Base-by-base conservation (phyloP, 2,329 filamentous ascomycete species). In the Sporothrix euskadiensis region DNA sequence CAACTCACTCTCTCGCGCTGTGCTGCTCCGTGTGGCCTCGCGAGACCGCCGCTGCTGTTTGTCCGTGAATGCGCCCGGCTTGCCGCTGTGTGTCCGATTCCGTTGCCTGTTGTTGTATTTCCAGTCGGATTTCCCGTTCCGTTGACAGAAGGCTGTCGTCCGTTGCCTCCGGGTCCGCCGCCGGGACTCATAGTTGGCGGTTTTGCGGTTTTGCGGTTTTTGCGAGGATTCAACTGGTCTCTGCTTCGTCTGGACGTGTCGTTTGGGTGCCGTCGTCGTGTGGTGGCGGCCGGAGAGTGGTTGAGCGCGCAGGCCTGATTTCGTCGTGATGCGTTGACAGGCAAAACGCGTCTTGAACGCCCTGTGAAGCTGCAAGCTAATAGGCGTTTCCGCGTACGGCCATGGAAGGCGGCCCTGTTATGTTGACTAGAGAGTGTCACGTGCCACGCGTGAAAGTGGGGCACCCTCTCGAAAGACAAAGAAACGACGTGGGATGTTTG, bases 31-130 rank as follows among this genome's bases (percentile, higher is more conserved):
- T 49, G 76, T 5, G 79, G 78, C 35, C 79, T 76, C 10, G 77
- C 76, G n/a, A 75, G 76, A 30, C 76, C 75, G 35, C 77, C 76
- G 52, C 66, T 66, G 57, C 75, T 76, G 71, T 76, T 75, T 63
- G 77, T 74, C 12, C 79, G 76, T 52, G 63, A 80, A 79, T 26
- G 73, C 71, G 68, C 68, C 9, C 59, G 71, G 41, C 66, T 68
- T 12, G 52, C 7, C 2, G n/a, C n/a, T 26, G 52, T 19, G 44
- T 49, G 44, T 16, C 44, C 44, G 14, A 14, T 19, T 6, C 44
- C 44, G 35, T 35, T 35, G 35, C 35, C 35, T 35, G 35, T 35
- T 49, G 44, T 19, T 49, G 10, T 14, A 14, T 49, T 49, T 16
- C 44, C 44, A 4, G 44, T 16, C 14, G 44, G 4, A 19, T 49